phyloP scores from a whole-genome alignment of 2,329 filamentous ascomycete genomes.

The Samsoniella hepiali region DNA sequence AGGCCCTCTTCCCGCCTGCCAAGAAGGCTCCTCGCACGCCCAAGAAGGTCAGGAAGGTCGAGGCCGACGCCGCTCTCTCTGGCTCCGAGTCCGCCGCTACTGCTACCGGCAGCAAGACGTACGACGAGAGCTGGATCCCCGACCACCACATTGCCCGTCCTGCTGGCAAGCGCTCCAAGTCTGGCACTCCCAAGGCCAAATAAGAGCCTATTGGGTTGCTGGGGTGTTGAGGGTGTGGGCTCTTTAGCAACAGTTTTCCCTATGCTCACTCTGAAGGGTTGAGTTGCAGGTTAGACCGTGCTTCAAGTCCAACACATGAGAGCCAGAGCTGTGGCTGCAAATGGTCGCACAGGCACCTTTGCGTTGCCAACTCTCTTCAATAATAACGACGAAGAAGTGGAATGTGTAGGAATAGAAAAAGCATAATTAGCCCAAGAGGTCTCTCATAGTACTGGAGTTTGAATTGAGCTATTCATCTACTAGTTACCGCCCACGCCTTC shows the following conservation, averaged over 20 bases:
- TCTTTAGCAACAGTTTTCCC: neutral
- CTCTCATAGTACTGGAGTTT: neutral
- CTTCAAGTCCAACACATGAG: neutral
- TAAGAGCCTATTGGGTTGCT: slow-evolving; percentile 20
- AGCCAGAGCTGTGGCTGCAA: neutral
- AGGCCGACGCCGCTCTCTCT: slow-evolving; percentile 59
- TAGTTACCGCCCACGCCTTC: no score
- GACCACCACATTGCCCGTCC: slow-evolving; percentile 85
- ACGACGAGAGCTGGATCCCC: slow-evolving; percentile 93
- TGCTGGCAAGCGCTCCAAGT: slow-evolving; percentile 61
- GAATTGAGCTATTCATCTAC: neutral
- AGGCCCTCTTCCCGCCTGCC: slow-evolving; percentile 89
- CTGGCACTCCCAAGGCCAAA: slow-evolving; percentile 41
- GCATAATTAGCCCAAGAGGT: neutral
- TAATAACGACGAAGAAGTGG: neutral
- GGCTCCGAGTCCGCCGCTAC: slow-evolving; percentile 69
- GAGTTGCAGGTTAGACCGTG: neutral
- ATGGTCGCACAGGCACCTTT: neutral
- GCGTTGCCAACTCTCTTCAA: neutral
- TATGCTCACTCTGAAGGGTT: neutral
- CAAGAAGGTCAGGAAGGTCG: slow-evolving; percentile 65
- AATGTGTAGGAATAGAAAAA: slow-evolving; percentile 2
- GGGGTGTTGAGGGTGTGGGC: neutral
- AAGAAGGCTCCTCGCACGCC: slow-evolving; percentile 61
- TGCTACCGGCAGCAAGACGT: slow-evolving; percentile 66